phyloP scores from a whole-genome alignment of 139 green algal species.

The Mesostigma viride region DNA sequence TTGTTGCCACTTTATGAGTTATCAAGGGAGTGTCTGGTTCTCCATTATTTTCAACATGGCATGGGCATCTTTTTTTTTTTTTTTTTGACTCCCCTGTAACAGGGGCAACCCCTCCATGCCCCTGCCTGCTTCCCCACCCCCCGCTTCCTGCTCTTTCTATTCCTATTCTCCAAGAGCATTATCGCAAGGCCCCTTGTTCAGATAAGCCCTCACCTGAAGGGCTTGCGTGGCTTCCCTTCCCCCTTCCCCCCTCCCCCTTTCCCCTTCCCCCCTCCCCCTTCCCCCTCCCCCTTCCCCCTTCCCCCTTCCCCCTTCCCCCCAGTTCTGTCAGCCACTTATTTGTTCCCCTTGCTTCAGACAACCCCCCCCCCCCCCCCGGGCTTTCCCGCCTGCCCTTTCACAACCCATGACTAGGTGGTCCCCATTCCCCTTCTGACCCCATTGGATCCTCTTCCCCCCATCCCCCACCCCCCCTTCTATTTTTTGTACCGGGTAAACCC shows the following conservation, averaged over 20 bases:
- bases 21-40: not conserved
- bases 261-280: not conserved
- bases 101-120: too few species aligned
- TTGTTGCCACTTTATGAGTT: not conserved
- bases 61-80: conserved; percentile 5
- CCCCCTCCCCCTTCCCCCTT: not conserved
- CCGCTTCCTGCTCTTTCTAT: conserved; percentile 2
- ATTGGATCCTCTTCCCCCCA: too few species aligned
- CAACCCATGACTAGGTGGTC: too few species aligned
- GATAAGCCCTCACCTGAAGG: not conserved
- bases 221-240: not conserved
- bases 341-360: not conserved
- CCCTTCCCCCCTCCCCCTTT: not conserved
- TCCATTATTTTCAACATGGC: not conserved
- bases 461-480: too few species aligned
- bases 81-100: too few species aligned
- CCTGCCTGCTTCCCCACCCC: too few species aligned
- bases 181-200: not conserved
- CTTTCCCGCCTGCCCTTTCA: too few species aligned
- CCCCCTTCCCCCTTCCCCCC: not conserved
- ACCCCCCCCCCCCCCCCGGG: too few species aligned
- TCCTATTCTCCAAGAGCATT: not conserved
- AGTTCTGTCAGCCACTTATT: not conserved
- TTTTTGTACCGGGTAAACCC: too few species aligned
- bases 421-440: too few species aligned